A percentile compares a stretch with the other conserved stretches of the same genome.
Conservation (phyloP, 192 early-diverging fungal species). For the Endogone sp. region DNA sequence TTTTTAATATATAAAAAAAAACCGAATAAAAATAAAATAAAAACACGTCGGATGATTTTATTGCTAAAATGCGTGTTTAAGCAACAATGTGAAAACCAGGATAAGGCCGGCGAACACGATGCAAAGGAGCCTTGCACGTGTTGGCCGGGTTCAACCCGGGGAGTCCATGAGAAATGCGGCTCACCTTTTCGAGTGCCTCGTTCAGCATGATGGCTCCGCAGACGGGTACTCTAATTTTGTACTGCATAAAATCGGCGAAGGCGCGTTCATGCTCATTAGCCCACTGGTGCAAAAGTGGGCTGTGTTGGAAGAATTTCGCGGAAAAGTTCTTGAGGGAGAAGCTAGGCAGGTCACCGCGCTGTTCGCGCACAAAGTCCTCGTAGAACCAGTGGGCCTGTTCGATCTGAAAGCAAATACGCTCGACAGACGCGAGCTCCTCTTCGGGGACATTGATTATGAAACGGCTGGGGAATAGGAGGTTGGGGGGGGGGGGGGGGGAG, state of each 20-base stretch:
- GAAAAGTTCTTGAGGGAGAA: slow-evolving; percentile 85
- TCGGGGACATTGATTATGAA: slow-evolving; percentile 99
- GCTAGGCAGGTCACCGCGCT: slow-evolving; percentile 73
- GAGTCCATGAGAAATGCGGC: slow-evolving; percentile 4
- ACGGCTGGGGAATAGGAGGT: slow-evolving; percentile 49
- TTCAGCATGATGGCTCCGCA: slow-evolving; percentile 98
- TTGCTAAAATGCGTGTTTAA: too few species aligned
- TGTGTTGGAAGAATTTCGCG: slow-evolving; percentile 80
- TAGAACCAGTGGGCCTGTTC: slow-evolving; percentile 99
- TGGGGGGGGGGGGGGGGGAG: background rate
- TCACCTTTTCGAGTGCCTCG: slow-evolving; percentile 57
- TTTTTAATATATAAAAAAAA: too few species aligned
- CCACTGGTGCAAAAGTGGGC: slow-evolving; percentile 88
- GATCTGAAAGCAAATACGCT: slow-evolving; percentile 96
- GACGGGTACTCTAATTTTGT: slow-evolving; percentile 94
- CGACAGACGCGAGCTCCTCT: slow-evolving; percentile 91
- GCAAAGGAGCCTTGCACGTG: too few species aligned
- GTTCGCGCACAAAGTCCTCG: slow-evolving; percentile 94
- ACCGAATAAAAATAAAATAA: too few species aligned
- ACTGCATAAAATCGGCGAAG: slow-evolving; percentile 90
- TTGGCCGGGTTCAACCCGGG: too few species aligned
- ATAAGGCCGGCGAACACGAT: too few species aligned
- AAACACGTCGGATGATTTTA: too few species aligned
- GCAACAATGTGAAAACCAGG: too few species aligned
- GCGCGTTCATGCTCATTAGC: slow-evolving; percentile 82